Percentiles rank a stretch among this genome's conserved stretches.
Conservation (phyloP, 371 early-diverging fungal genomes). For the Chytridium lagenaria region DNA sequence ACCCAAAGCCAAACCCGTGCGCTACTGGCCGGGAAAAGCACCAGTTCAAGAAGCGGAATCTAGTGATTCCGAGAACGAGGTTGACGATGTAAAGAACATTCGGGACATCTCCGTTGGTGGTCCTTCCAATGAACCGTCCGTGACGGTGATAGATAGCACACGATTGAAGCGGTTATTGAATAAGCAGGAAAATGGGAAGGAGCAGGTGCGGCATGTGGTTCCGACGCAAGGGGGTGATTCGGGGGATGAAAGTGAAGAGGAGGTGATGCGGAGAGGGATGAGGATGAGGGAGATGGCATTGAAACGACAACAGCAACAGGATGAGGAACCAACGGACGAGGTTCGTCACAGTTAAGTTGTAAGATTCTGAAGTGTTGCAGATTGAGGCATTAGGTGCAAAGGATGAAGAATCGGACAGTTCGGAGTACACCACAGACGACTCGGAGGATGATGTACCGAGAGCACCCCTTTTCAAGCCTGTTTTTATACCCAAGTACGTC, state of each 20-base stretch:
- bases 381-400: slow-evolving; percentile 11
- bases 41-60: slow-evolving; percentile 15
- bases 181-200: neutral
- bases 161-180: neutral
- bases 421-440: slow-evolving; percentile 63
- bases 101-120: neutral
- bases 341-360: neutral
- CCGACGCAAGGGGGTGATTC: slow-evolving; percentile 14
- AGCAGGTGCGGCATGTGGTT: slow-evolving; percentile 4
- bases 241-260: slow-evolving; percentile 33
- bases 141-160: slow-evolving; percentile 24
- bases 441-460: slow-evolving; percentile 60
- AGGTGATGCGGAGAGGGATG: slow-evolving; percentile 40
- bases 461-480: slow-evolving; percentile 70
- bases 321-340: slow-evolving; percentile 34
- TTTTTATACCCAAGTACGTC: slow-evolving; percentile 84
- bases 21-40: slow-evolving; percentile 53
- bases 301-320: slow-evolving; percentile 57
- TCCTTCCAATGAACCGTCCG: neutral
- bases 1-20: neutral
- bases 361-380: neutral
- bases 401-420: slow-evolving; percentile 39
- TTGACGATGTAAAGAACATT: slow-evolving; percentile 13
- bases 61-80: slow-evolving; percentile 20
- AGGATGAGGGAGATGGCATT: slow-evolving; percentile 51